Base-by-base conservation (phyloP, 202 grass and related monocot genomes). In the Eragrostis tef region DNA sequence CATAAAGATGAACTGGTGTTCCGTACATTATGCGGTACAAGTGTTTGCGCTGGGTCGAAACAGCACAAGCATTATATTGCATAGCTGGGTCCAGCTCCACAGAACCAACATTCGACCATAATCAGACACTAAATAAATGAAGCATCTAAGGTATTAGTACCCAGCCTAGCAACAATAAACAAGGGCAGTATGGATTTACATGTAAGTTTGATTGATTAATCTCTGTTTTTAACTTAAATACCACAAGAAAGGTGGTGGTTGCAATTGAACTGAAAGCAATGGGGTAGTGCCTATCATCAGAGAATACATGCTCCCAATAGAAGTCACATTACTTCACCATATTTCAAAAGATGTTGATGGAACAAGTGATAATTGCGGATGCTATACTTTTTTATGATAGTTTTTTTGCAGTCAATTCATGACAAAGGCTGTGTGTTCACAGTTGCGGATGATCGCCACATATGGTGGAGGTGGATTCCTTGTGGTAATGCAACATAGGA, bases 381-480 rank as follows among this genome's bases (percentile, higher is more conserved):
- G 50, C 11, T 25, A 53, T 83, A 65, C 60, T 65, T 86, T 59
- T 75, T 57, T 62, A 9, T 54, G 58, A 78, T 70, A 78, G 34
- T 39, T 39, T 86, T 86, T 82, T 51, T 74, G 68, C 29, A 67
- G 84, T 83, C 88, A 83, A 64, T 78, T 86, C 84, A 78, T 68
- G 22, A 74, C 79, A 90, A 87, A 80, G 76, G 52, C 44, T 74
- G 39, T 83, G 84, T 42, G 44, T 48, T 83, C 34, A 71, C 42
- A 64, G 71, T 71, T 46, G 73, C 60, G 50, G 88, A 45, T 90
- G 83, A 79, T 70, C 70, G 61, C 84, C 43, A 84, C 88, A 56
- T 87, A 87, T 87, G 77, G 61, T 90, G 74, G 84, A 82, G 77
- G 61, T 90, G 74, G 84, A 82, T 17, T 84, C 70, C 69, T 45